A percentile compares a stretch with the other conserved stretches of the same genome.
Conservation (phyloP, 2,329 filamentous ascomycete genomes). For the Zopfia rhizophila region DNA sequence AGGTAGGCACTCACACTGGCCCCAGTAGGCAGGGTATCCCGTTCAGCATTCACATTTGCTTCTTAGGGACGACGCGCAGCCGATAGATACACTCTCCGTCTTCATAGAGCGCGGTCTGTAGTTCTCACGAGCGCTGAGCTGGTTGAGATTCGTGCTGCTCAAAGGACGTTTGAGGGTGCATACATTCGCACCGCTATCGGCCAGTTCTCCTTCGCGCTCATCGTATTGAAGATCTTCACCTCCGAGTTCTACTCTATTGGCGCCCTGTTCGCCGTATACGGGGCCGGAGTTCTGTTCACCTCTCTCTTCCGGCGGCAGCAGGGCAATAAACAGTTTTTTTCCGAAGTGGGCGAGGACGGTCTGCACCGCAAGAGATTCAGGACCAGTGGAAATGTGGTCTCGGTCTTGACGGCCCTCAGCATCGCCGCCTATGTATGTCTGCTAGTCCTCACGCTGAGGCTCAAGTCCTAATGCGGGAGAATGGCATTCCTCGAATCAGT, state of each 20-base stretch:
- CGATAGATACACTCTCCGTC: slow-evolving; percentile 79
- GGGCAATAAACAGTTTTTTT: slow-evolving; percentile 94
- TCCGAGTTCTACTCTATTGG: slow-evolving; percentile 96
- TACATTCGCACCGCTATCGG: slow-evolving; percentile 95
- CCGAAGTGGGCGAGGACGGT: slow-evolving; percentile 68
- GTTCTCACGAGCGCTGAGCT: slow-evolving; percentile 85
- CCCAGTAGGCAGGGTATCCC: no score
- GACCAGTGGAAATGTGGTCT: slow-evolving; percentile 73
- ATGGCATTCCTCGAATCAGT: slow-evolving; percentile 3
- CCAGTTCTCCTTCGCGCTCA: slow-evolving; percentile 93
- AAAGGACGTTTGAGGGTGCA: slow-evolving; percentile 96
- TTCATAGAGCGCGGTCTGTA: slow-evolving; percentile 85
- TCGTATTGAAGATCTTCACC: slow-evolving; percentile 97
- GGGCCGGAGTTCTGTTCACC: slow-evolving; percentile 82
- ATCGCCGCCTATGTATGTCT: slow-evolving; percentile 70
- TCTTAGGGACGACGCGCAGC: slow-evolving; percentile 68
- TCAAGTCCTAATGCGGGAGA: slow-evolving; percentile 46
- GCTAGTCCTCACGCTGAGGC: slow-evolving; percentile 67
- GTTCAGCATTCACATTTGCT: slow-evolving; percentile 8
- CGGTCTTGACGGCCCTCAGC: slow-evolving; percentile 70
- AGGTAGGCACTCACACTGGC: slow-evolving; percentile 19
- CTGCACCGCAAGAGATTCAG: slow-evolving; percentile 70
- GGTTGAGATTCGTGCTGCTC: slow-evolving; percentile 92
- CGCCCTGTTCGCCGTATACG: slow-evolving; percentile 94
- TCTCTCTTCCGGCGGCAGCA: slow-evolving; percentile 88